Percentiles rank a stretch among this genome's conserved stretches.
Evolutionary conservation across 2,329 filamentous ascomycete species (phyloP).

Genomic region (Fusarium xyrophilum): DNA sequence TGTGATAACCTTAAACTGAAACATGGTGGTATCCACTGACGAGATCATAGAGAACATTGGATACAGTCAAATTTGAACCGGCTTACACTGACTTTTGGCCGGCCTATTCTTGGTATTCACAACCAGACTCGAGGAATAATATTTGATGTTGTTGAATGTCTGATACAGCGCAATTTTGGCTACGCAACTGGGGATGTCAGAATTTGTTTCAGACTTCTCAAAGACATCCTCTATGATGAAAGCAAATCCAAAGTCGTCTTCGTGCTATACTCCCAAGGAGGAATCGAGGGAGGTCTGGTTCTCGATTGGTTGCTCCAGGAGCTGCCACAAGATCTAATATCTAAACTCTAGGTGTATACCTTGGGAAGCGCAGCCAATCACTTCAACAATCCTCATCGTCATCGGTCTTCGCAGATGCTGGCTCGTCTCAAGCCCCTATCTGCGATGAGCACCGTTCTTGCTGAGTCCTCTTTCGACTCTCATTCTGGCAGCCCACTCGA

Average conservation of each 20-base stretch:
- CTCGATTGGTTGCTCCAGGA: slow-evolving; percentile 80
- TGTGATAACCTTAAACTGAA: slow-evolving; percentile 35
- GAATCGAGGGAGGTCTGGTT: slow-evolving; percentile 74
- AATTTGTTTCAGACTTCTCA: slow-evolving; percentile 66
- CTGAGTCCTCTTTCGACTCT: slow-evolving; percentile 47
- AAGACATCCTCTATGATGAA: slow-evolving; percentile 67
- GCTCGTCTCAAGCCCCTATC: slow-evolving; percentile 45
- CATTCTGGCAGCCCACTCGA: slow-evolving; percentile 33
- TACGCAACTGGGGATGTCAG: slow-evolving; percentile 75
- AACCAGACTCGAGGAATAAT: slow-evolving; percentile 77
- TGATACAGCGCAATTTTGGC: slow-evolving; percentile 76
- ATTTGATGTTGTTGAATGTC: slow-evolving; percentile 78
- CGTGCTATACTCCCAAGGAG: slow-evolving; percentile 79
- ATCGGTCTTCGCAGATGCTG: slow-evolving; percentile 53
- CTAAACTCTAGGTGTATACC: slow-evolving; percentile 77
- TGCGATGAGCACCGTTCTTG: slow-evolving; percentile 45
- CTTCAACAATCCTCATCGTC: slow-evolving; percentile 76
- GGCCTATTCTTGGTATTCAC: slow-evolving; percentile 75
- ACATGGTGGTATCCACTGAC: slow-evolving; percentile 9
- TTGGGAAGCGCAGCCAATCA: slow-evolving; percentile 82
- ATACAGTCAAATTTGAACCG: slow-evolving; percentile 74
- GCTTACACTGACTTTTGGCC: slow-evolving; percentile 73
- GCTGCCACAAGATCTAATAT: slow-evolving; percentile 68
- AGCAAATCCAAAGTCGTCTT: slow-evolving; percentile 73
- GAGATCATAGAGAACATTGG: slow-evolving; percentile 62